Percentiles rank a stretch among this genome's conserved stretches.
phyloP scores from a whole-genome alignment of 108 stramenopile species.

The Tribonema minus region DNA sequence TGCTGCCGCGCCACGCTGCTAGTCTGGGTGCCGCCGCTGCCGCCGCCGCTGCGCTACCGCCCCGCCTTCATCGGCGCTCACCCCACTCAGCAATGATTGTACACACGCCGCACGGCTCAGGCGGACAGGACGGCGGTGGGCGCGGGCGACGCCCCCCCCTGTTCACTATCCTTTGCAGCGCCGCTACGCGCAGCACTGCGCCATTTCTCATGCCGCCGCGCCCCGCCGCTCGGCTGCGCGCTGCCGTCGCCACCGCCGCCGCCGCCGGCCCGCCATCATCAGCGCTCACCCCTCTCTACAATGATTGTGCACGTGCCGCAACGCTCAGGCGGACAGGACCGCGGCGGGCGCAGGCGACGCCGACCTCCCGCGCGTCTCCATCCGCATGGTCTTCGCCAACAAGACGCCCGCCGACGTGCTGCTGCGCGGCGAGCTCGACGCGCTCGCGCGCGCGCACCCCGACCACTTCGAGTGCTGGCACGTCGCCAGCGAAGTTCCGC shows the following conservation, averaged over 20 bases:
- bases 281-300: no score
- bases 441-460: constrained; percentile 61
- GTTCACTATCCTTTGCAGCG: constrained; percentile 71
- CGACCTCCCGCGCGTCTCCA: constrained; percentile 71
- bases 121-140: constrained; percentile 77
- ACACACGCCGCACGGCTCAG: constrained; percentile 58
- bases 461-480: constrained; percentile 73
- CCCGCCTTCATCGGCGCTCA: no score
- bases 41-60: no score
- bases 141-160: constrained; percentile 62
- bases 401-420: constrained; percentile 94
- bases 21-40: no score
- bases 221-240: no score
- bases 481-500: constrained; percentile 76
- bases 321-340: constrained; percentile 60
- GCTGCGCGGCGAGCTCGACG: constrained; percentile 80
- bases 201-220: no score
- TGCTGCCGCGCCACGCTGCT: no score
- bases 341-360: constrained; percentile 69
- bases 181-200: constrained; percentile 89
- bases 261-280: no score
- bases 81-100: no score
- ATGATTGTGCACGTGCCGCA: constrained; percentile 65
- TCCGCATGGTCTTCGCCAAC: constrained; percentile 85
- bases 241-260: no score